These are phyloP conservation scores for Myxozyma neotropica DNA, from an alignment of 805 yeast genomes.

Conservation along the genomic window DNA sequence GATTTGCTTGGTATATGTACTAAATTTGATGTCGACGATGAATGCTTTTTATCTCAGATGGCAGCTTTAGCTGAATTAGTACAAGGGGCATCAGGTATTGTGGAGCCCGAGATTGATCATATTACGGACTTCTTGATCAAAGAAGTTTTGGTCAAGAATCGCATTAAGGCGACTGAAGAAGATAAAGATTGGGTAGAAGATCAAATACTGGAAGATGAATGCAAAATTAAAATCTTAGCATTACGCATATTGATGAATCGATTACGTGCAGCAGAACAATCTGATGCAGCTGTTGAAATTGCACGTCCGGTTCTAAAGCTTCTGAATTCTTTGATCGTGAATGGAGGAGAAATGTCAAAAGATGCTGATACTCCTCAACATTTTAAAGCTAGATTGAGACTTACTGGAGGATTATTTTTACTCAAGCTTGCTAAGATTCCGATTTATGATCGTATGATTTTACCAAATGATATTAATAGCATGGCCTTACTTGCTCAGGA, in stretches of 20 bases:
- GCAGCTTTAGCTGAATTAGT: slow-evolving; percentile 64
- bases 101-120: slow-evolving; percentile 59
- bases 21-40: slow-evolving; percentile 48
- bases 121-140: slow-evolving; percentile 63
- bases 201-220: slow-evolving; percentile 45
- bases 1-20: slow-evolving; percentile 52
- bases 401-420: slow-evolving; percentile 66
- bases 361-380: slow-evolving; percentile 55
- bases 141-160: slow-evolving; percentile 60
- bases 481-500: slow-evolving; percentile 68
- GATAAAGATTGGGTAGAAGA: slow-evolving; percentile 55
- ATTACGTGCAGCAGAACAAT: slow-evolving; percentile 47
- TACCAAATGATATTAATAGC: slow-evolving; percentile 54
- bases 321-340: slow-evolving; percentile 64
- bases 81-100: slow-evolving; percentile 49
- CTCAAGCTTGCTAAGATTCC: slow-evolving; percentile 65
- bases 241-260: slow-evolving; percentile 63
- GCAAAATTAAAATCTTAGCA: slow-evolving; percentile 56
- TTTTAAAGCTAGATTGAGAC: slow-evolving; percentile 62
- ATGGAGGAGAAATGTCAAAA: slow-evolving; percentile 69
- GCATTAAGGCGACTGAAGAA: slow-evolving; percentile 36
- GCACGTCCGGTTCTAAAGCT: slow-evolving; percentile 70
- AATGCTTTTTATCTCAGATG: slow-evolving; percentile 56
- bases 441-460: slow-evolving; percentile 54
- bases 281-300: slow-evolving; percentile 47